phyloP scores from a whole-genome alignment of 2,329 filamentous ascomycete genomes.

The Arthrobotrys iridis region DNA sequence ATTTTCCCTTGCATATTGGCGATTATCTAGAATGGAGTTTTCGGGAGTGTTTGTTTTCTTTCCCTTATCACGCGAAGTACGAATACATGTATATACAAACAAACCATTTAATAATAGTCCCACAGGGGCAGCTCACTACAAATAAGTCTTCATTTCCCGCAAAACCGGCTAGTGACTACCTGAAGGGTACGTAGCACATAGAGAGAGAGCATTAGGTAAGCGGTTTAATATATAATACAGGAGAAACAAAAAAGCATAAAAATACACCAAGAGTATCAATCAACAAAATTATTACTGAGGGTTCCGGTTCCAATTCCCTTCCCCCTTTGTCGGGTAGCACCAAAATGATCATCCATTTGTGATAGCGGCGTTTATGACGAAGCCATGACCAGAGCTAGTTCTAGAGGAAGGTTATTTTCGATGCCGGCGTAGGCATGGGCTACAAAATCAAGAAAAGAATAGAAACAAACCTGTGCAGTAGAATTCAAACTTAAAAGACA shows the following conservation, averaged over 20 bases:
- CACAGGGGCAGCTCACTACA: not conserved
- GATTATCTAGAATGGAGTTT: slow-evolving; percentile 7
- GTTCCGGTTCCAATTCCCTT: not conserved
- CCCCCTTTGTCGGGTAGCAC: not conserved
- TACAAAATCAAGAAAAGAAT: not conserved
- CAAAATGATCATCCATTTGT: not conserved
- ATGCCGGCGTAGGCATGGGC: not conserved
- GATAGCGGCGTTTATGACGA: not conserved
- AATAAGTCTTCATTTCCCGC: no score
- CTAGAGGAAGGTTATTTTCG: not conserved
- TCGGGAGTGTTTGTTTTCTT: not conserved
- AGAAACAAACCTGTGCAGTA: not conserved
- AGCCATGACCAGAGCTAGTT: not conserved
- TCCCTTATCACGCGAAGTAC: not conserved
- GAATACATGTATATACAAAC: slow-evolving; percentile 2
- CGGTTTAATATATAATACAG: slow-evolving; percentile 6
- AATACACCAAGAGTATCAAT: not conserved
- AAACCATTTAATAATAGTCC: not conserved
- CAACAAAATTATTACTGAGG: not conserved
- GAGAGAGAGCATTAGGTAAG: no score
- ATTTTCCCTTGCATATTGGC: not conserved
- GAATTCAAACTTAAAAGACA: not conserved
- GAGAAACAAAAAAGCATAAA: not conserved
- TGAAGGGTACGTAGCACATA: no score
- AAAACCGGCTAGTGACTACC: no score